Base-by-base conservation (phyloP, 2,329 filamentous ascomycete species). In the Colletotrichum eleusines region DNA sequence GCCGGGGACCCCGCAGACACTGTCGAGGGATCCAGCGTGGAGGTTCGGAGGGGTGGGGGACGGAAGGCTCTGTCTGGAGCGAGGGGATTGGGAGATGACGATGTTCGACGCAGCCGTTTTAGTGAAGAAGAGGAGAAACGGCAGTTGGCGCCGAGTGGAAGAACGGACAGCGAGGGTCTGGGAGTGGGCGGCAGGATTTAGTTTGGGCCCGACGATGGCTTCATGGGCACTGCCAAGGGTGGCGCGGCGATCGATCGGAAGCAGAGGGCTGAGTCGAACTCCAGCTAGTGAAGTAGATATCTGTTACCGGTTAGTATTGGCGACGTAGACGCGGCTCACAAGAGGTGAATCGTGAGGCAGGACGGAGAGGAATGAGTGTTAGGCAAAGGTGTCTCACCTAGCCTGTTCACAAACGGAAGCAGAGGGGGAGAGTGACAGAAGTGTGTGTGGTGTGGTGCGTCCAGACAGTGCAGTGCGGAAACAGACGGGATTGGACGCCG, bases 21-120 rank as follows among this genome's bases (percentile, higher is more conserved):
- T 23, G 80, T 84, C 72, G 84, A 84, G 73, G 84, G 84, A 85
- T 89, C 87, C 86, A 88, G 84, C 73, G 78, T 85, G 81, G 74
- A 74, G 66, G 71, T 72, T 63, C 55, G 60, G 63, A 66, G 63
- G 66, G 63, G 59, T 57, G 59, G 68, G 66, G 48, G 66, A 63
- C 53, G 61, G 63, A 60, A 71, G 63, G 46, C 69, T 74, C 71
- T 73, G 73, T 71, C 57, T 75, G 71, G 63, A 71, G 73, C 63
- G 55, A 71, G 59, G 40, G 60, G 63, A 66, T 66, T 69, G 68
- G 71, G 69, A 71, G 72, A 40, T 54, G 54, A 61, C 33, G 38
- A 54, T 64, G 55, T 53, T 66, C 55, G 23, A 63, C 57, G 42
- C 57, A 51, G 57, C 57, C 42, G 48, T n/a, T 33, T 48, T 48